Conservation (phyloP, 2,329 filamentous ascomycete genomes). For the Hypoxylon sp. region DNA sequence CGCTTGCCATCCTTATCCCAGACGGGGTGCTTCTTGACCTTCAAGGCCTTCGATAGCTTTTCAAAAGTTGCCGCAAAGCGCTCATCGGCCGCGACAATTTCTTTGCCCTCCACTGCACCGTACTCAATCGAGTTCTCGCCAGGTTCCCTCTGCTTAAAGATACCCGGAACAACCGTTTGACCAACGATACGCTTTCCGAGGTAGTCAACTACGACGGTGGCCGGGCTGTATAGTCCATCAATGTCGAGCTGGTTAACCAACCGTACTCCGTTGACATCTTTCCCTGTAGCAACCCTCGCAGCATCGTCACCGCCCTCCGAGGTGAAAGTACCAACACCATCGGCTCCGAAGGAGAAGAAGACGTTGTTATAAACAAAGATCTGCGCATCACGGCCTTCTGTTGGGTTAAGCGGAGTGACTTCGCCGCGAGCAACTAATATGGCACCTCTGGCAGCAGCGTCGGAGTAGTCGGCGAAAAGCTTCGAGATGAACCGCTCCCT, state of each 20-base stretch:
- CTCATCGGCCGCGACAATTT: conserved; percentile 90
- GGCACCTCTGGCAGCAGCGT: conserved; percentile 90
- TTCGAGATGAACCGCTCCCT: conserved; percentile 93
- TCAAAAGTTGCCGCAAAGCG: conserved; percentile 85
- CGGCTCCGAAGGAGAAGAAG: conserved; percentile 98
- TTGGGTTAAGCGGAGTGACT: conserved; percentile 92
- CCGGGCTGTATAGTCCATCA: conserved; percentile 90
- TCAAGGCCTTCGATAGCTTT: conserved; percentile 88
- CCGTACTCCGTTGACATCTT: conserved; percentile 93
- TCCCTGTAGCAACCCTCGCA: conserved; percentile 92
- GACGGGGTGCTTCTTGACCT: conserved; percentile 92
- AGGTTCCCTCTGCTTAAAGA: conserved; percentile 97
- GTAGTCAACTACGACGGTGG: conserved; percentile 96
- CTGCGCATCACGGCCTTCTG: conserved; percentile 89
- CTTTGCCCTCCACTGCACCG: conserved; percentile 96
- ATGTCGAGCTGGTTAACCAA: conserved; percentile 98
- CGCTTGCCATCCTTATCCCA: conserved; percentile 96
- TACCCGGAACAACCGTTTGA: conserved; percentile 97
- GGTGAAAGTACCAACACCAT: conserved; percentile 96
- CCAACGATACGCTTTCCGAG: conserved; percentile 96
- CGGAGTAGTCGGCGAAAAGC: conserved; percentile 96
- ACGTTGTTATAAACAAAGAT: conserved; percentile 99
- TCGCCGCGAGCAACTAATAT: conserved; percentile 93
- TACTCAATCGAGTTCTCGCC: conserved; percentile 99
- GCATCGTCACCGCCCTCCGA: conserved; percentile 97